Conservation (phyloP, 1,284 basidiomycete species). For the Ceratorhiza oryzae-sativae region DNA sequence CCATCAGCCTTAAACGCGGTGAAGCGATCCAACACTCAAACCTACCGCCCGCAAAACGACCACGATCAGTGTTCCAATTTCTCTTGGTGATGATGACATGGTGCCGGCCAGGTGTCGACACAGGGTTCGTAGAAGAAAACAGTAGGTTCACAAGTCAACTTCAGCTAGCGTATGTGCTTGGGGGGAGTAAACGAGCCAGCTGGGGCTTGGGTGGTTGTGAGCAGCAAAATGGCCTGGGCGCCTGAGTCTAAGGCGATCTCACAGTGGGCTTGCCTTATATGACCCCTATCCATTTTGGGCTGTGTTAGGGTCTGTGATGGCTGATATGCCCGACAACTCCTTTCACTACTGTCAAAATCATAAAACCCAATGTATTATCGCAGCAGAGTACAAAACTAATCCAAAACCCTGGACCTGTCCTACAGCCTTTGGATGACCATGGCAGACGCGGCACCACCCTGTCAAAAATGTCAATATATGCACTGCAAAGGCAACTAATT, state of each 20-base stretch:
- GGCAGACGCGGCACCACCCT: conserved; percentile 93
- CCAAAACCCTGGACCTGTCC: conserved; percentile 27
- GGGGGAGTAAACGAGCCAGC: not conserved
- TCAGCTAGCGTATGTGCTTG: not conserved
- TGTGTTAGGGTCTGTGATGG: conserved; percentile 21
- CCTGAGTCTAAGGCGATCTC: conserved; percentile 9
- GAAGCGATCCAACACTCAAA: not conserved
- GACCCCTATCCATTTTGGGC: conserved; percentile 24
- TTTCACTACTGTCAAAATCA: not conserved
- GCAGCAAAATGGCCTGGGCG: conserved; percentile 27
- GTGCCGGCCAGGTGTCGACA: not conserved
- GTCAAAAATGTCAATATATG: conserved; percentile 42
- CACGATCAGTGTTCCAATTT: conserved; percentile 93
- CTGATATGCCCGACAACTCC: conserved; percentile 1
- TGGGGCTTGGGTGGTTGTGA: conserved; percentile 20
- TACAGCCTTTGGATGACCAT: conserved; percentile 87
- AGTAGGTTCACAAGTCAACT: not conserved
- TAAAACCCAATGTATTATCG: conserved; percentile 21
- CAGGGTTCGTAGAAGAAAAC: not conserved
- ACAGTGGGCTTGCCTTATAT: conserved; percentile 23
- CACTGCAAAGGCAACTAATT: conserved; percentile 30
- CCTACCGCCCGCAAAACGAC: conserved; percentile 92
- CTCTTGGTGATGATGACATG: conserved; percentile 56
- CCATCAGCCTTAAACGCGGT: not conserved
- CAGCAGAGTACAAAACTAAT: not conserved